These are phyloP conservation scores for Ceratobasidium sp. DNA, from an alignment of 1,284 basidiomycete genomes.

Conservation along the genomic window DNA sequence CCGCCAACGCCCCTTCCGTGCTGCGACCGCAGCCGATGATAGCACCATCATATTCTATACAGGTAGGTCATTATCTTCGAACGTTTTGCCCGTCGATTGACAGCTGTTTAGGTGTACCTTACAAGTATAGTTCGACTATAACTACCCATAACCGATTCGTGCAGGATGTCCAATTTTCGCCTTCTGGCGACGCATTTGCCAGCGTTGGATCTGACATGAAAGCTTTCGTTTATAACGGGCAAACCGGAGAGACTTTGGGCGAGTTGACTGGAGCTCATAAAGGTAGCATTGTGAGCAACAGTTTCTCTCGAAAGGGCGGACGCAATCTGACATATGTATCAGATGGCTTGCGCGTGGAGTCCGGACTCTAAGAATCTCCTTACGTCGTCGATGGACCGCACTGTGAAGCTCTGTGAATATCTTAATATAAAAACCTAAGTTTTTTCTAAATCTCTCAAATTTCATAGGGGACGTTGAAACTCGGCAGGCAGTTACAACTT, in stretches of 20 bases:
- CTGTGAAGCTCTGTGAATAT: constrained; percentile 86
- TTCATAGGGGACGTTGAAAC: constrained; percentile 82
- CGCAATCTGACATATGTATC: background rate
- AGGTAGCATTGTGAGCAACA: constrained; percentile 77
- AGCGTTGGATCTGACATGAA: constrained; percentile 95
- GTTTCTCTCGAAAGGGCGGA: background rate
- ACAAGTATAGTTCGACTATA: constrained; percentile 90
- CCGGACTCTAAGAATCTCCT: constrained; percentile 79
- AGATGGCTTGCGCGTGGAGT: constrained; percentile 87
- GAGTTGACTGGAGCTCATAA: constrained; percentile 79
- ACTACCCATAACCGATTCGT: constrained; percentile 95
- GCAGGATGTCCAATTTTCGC: constrained; percentile 89
- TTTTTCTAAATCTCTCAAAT: background rate
- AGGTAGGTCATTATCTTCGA: background rate
- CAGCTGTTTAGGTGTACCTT: constrained; percentile 76
- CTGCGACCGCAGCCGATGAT: constrained; percentile 76
- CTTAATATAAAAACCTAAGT: constrained; percentile 8
- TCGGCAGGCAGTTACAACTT: constrained; percentile 75
- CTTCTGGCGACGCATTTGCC: constrained; percentile 86
- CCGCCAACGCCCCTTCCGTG: constrained; percentile 91
- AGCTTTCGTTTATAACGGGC: constrained; percentile 91
- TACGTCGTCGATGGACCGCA: constrained; percentile 90
- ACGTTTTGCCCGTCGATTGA: constrained; percentile 3
- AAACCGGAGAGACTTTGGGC: constrained; percentile 83
- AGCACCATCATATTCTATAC: constrained; percentile 79